Evolutionary conservation across 306 rosid genomes (phyloP).

Genomic region (Dryas alaskensis): DNA sequence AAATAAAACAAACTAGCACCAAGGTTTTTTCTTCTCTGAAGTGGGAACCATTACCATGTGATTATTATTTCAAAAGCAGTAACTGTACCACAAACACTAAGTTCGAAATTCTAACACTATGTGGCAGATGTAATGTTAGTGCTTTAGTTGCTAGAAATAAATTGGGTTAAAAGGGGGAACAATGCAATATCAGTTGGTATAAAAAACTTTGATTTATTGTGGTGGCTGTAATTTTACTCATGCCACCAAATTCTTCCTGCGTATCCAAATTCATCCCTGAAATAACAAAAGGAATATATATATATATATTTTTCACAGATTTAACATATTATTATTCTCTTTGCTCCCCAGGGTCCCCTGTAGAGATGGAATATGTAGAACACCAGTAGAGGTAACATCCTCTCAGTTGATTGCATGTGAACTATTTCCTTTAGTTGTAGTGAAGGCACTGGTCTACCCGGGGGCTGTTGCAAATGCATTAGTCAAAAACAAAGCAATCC

Average conservation of each 20-base stretch:
- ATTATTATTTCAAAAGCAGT: no score
- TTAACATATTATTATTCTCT: neutral
- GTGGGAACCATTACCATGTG: neutral
- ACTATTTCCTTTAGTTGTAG: constrained; percentile 43
- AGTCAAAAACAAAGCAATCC: constrained; percentile 31
- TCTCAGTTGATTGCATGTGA: constrained; percentile 65
- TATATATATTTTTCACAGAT: neutral
- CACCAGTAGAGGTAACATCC: constrained; percentile 72
- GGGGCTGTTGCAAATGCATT: constrained; percentile 64
- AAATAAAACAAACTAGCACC: neutral
- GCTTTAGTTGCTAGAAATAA: no score
- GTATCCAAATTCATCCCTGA: neutral
- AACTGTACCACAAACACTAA: no score
- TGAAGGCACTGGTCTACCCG: constrained; percentile 25
- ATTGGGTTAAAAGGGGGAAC: neutral
- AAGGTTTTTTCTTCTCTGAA: neutral
- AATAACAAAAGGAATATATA: neutral
- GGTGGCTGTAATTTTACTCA: neutral
- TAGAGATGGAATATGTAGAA: constrained; percentile 52
- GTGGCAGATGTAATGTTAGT: no score
- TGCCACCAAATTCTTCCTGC: neutral
- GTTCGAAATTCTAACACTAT: no score
- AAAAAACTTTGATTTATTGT: neutral
- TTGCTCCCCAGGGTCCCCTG: constrained; percentile 53
- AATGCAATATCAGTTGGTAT: neutral